These are phyloP conservation scores for Amphicarpaea edgeworthii DNA, from an alignment of 306 rosid genomes.

Conservation along the genomic window DNA sequence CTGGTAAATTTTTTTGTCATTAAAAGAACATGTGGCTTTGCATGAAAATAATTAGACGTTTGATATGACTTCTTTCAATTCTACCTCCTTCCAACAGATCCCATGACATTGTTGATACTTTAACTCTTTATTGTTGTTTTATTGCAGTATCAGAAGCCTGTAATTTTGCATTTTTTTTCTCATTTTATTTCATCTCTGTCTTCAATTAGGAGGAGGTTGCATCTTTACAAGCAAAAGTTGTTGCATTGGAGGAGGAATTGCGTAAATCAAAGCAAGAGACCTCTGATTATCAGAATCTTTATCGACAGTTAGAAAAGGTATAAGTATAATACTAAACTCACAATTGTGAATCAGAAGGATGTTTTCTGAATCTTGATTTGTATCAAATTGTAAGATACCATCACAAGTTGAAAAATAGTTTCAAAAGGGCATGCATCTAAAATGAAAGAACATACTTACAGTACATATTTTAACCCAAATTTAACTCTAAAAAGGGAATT, in stretches of 20 bases:
- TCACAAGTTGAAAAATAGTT: constrained; percentile 2
- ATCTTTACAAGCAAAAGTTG: constrained; percentile 73
- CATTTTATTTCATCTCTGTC: constrained; percentile 37
- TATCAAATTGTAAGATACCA: constrained; percentile 12
- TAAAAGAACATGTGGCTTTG: constrained; percentile 30
- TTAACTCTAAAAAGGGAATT: too few species aligned
- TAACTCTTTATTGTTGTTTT: constrained; percentile 31
- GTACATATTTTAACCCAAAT: neutral
- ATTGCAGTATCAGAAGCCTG: constrained; percentile 16
- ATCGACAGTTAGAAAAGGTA: constrained; percentile 82
- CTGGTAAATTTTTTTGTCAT: constrained; percentile 28
- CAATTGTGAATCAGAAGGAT: constrained; percentile 1
- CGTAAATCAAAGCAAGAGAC: constrained; percentile 78
- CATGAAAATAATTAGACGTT: constrained; percentile 33
- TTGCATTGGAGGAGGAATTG: constrained; percentile 81
- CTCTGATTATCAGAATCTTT: constrained; percentile 64
- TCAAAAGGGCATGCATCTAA: too few species aligned
- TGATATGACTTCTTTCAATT: constrained; percentile 22
- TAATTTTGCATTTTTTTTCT: constrained; percentile 23
- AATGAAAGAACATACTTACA: too few species aligned
- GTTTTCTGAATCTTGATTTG: constrained; percentile 33
- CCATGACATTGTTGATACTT: constrained; percentile 1
- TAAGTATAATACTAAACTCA: neutral
- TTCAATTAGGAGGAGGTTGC: constrained; percentile 77
- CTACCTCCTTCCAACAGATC: neutral